Conservation (phyloP, 176 grass and related monocot genomes). For the Eragrostis nindensis region DNA sequence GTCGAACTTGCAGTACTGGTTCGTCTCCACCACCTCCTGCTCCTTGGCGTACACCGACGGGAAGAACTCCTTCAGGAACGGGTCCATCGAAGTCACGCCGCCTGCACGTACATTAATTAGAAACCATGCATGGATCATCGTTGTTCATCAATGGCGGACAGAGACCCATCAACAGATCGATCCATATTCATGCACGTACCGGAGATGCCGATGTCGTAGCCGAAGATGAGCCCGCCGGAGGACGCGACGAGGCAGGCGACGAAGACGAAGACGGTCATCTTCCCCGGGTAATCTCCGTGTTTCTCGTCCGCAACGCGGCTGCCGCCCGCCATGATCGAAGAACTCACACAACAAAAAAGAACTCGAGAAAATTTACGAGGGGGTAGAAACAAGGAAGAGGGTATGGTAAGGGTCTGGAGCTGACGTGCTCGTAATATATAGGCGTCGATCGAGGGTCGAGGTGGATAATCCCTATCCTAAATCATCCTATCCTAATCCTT, state of each 20-base stretch:
- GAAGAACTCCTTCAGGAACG: conserved; percentile 47
- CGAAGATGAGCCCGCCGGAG: conserved; percentile 59
- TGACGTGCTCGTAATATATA: too few species aligned
- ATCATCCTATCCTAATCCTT: too few species aligned
- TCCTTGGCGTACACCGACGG: conserved; percentile 56
- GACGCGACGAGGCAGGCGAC: conserved; percentile 54
- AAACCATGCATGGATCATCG: too few species aligned
- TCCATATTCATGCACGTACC: neutral
- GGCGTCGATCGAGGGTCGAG: too few species aligned
- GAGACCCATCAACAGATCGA: neutral
- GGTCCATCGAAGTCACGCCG: conserved; percentile 51
- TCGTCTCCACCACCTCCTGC: conserved; percentile 37
- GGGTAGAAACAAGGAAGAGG: too few species aligned
- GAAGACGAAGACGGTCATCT: conserved; percentile 53
- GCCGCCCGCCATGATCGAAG: conserved; percentile 28
- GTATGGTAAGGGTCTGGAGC: too few species aligned
- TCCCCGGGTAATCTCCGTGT: conserved; percentile 36
- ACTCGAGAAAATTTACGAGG: too few species aligned
- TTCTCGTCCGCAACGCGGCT: neutral
- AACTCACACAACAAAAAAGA: too few species aligned
- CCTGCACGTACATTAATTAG: neutral
- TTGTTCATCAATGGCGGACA: neutral
- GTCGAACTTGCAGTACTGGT: conserved; percentile 92
- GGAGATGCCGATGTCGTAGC: conserved; percentile 56
- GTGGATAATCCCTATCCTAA: too few species aligned